phyloP scores from a whole-genome alignment of 768 basidiomycete genomes.

The Lyophyllum decastes region DNA sequence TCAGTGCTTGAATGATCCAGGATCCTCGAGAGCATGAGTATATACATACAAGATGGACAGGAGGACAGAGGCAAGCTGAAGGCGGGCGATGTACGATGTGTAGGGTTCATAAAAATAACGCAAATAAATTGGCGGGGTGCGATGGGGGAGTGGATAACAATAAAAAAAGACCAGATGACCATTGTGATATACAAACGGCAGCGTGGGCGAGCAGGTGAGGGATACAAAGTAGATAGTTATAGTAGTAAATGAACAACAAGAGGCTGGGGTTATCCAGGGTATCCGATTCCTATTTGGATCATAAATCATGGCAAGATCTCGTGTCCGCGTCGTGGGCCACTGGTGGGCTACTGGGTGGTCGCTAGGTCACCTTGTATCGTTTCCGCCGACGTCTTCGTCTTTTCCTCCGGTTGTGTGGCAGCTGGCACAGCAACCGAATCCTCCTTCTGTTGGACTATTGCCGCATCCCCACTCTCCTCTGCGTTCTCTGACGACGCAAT shows the following conservation, averaged over 20 bases:
- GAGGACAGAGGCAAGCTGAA: background rate
- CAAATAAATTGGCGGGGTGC: conserved; percentile 1
- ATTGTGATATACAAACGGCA: conserved; percentile 14
- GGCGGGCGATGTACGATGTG: background rate
- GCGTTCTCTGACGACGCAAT: background rate
- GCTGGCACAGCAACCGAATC: background rate
- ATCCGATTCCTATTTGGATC: conserved; percentile 7
- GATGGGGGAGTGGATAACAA: conserved; percentile 2
- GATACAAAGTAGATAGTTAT: conserved; percentile 11
- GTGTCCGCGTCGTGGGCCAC: conserved; percentile 8
- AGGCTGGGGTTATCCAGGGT: conserved; percentile 9
- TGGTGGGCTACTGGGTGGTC: conserved; percentile 4
- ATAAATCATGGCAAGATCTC: conserved; percentile 8
- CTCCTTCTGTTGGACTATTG: background rate
- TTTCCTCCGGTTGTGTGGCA: background rate
- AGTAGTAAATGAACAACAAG: conserved; percentile 9
- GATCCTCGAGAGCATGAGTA: conserved; percentile 2
- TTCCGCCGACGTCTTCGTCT: background rate
- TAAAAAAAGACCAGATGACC: conserved; percentile 7
- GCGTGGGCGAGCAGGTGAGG: conserved; percentile 7
- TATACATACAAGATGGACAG: conserved; percentile 8
- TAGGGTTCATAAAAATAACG: conserved; percentile 10
- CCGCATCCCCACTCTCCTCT: background rate
- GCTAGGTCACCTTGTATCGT: background rate
- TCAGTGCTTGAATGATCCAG: background rate